A percentile compares a stretch with the other conserved stretches of the same genome.
Conservation (phyloP, 805 yeast species). For the Candida pseudoglaebosa region DNA sequence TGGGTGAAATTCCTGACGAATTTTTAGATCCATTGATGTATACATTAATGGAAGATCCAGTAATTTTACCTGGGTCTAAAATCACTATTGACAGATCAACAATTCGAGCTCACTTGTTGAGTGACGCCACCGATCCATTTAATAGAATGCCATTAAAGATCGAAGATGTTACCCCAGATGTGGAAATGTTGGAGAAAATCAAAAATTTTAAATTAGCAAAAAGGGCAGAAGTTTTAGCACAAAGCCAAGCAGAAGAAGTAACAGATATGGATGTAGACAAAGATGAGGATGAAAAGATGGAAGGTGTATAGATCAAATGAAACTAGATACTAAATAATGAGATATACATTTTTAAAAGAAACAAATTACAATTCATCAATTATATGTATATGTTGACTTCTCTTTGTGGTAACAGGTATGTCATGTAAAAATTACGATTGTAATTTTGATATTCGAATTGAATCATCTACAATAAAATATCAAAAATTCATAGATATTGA, state of each 20-base stretch:
- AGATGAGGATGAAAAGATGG: slow-evolving; percentile 17
- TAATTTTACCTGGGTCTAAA: slow-evolving; percentile 82
- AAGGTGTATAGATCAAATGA: slow-evolving; percentile 8
- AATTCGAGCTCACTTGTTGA: slow-evolving; percentile 86
- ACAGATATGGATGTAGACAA: slow-evolving; percentile 1
- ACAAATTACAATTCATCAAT: too few species aligned
- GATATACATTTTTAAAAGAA: too few species aligned
- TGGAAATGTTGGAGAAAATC: slow-evolving; percentile 61
- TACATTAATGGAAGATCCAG: slow-evolving; percentile 95
- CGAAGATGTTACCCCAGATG: slow-evolving; percentile 82
- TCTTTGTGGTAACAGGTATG: too few species aligned
- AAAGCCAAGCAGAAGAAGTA: too few species aligned
- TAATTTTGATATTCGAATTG: too few species aligned
- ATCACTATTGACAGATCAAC: slow-evolving; percentile 86
- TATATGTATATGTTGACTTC: too few species aligned
- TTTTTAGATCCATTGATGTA: slow-evolving; percentile 96
- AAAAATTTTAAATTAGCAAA: slow-evolving; percentile 50
- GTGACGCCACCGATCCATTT: slow-evolving; percentile 96
- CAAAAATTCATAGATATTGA: slow-evolving; percentile 7
- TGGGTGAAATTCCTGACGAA: slow-evolving; percentile 95
- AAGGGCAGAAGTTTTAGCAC: slow-evolving; percentile 18
- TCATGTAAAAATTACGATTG: too few species aligned
- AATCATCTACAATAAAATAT: too few species aligned
- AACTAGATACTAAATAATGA: slow-evolving; percentile 7
- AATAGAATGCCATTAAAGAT: slow-evolving; percentile 86